These are phyloP conservation scores for Sporothrix globosa DNA, from an alignment of 2,329 filamentous ascomycete genomes.

Conservation along the genomic window DNA sequence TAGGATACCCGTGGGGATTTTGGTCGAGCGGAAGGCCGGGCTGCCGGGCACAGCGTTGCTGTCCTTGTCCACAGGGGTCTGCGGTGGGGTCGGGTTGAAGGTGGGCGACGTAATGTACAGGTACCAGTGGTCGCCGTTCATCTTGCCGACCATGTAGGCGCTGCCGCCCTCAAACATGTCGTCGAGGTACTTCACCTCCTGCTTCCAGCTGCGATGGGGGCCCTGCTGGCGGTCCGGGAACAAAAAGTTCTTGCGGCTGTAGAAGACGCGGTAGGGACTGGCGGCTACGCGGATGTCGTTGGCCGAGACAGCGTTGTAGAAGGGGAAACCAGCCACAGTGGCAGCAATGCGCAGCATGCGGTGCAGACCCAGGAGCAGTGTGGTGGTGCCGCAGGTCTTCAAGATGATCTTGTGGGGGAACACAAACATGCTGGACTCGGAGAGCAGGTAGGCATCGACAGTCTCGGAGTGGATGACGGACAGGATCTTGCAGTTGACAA, in stretches of 20 bases:
- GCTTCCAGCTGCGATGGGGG: constrained; percentile 95
- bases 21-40: constrained; percentile 51
- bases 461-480: constrained; percentile 92
- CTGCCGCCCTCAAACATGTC: constrained; percentile 89
- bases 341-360: constrained; percentile 92
- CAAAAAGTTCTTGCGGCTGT: constrained; percentile 97
- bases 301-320: constrained; percentile 67
- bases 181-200: constrained; percentile 92
- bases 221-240: constrained; percentile 93
- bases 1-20: constrained; percentile 55
- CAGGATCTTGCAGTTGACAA: constrained; percentile 97
- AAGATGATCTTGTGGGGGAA: constrained; percentile 99
- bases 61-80: constrained; percentile 66
- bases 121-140: constrained; percentile 99
- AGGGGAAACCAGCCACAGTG: constrained; percentile 83
- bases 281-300: constrained; percentile 74
- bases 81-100: constrained; percentile 76
- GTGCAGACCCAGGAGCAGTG: constrained; percentile 83
- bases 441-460: constrained; percentile 94
- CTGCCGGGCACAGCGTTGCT: constrained; percentile 40
- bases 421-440: constrained; percentile 99
- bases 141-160: constrained; percentile 99
- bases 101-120: constrained; percentile 92
- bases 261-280: constrained; percentile 93
- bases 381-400: constrained; percentile 98